Evolutionary conservation across 1,139 yeast genomes (phyloP).

Genomic region (Dujonia santamariae): DNA sequence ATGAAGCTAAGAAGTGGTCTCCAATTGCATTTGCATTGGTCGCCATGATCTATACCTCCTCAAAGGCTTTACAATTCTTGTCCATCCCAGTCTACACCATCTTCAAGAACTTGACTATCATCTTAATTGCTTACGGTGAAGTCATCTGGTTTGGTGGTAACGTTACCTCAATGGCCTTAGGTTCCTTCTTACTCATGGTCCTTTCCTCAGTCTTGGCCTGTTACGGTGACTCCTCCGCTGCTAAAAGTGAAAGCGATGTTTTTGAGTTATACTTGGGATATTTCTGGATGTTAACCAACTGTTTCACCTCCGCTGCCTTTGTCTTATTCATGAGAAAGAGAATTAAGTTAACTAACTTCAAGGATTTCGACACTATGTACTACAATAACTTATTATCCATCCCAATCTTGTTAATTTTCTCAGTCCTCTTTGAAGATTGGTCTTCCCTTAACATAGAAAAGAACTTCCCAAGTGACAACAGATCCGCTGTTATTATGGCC

Average conservation of each 20-base stretch:
- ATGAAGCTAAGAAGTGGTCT: slow-evolving; percentile 92
- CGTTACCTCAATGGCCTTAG: slow-evolving; percentile 86
- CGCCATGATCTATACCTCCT: slow-evolving; percentile 92
- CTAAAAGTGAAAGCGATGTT: slow-evolving; percentile 35
- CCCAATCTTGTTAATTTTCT: slow-evolving; percentile 76
- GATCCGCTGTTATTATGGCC: slow-evolving; percentile 66
- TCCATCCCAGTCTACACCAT: slow-evolving; percentile 96
- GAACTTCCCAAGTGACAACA: slow-evolving; percentile 75
- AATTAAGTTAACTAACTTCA: slow-evolving; percentile 93
- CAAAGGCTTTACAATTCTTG: slow-evolving; percentile 89
- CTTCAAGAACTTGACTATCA: slow-evolving; percentile 95
- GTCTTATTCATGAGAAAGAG: slow-evolving; percentile 95
- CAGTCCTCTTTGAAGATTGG: slow-evolving; percentile 90
- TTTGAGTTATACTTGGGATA: slow-evolving; percentile 72
- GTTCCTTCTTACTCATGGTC: slow-evolving; percentile 88
- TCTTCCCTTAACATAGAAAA: slow-evolving; percentile 65
- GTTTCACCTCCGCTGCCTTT: slow-evolving; percentile 90
- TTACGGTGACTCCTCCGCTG: slow-evolving; percentile 69
- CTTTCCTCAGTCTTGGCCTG: slow-evolving; percentile 91
- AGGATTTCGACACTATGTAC: slow-evolving; percentile 97
- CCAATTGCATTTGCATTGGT: slow-evolving; percentile 91
- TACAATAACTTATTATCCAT: slow-evolving; percentile 91
- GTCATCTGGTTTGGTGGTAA: slow-evolving; percentile 95
- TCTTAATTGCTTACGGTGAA: slow-evolving; percentile 96
- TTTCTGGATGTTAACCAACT: slow-evolving; percentile 94